These are phyloP conservation scores for Penicillium crystallinum DNA, from an alignment of 495 filamentous ascomycete species.

Conservation along the genomic window DNA sequence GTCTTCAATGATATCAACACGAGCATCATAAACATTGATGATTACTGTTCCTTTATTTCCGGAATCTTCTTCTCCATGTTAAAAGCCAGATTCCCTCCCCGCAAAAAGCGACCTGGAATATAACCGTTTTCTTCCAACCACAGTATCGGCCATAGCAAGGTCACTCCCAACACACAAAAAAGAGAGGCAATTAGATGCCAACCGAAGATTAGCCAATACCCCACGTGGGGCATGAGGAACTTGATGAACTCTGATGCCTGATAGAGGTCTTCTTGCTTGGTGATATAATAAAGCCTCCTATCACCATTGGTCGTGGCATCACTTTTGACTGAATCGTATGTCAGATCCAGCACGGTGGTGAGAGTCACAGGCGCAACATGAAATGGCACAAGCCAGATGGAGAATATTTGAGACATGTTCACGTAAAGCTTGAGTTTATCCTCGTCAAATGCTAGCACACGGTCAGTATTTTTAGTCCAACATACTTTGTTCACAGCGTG, in stretches of 20 bases:
- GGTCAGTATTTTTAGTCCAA: not conserved
- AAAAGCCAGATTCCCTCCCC: constrained; percentile 26
- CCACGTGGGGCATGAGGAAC: constrained; percentile 48
- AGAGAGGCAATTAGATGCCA: constrained; percentile 60
- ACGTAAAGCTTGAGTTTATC: constrained; percentile 61
- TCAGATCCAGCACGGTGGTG: constrained; percentile 66
- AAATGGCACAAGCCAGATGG: constrained; percentile 71
- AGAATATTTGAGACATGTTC: constrained; percentile 64
- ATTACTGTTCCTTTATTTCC: constrained; percentile 24
- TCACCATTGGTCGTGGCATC: constrained; percentile 23
- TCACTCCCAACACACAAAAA: constrained; percentile 55
- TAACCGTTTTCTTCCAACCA: constrained; percentile 42
- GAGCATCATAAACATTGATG: not conserved
- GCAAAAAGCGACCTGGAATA: constrained; percentile 17
- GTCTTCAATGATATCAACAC: not conserved
- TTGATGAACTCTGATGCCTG: constrained; percentile 73
- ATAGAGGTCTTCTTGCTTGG: constrained; percentile 75
- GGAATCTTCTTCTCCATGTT: constrained; percentile 20
- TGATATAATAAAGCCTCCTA: constrained; percentile 57
- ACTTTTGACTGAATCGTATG: constrained; percentile 17
- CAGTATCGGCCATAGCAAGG: constrained; percentile 48
- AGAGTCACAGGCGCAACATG: constrained; percentile 61
- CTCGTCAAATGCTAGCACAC: constrained; percentile 58
- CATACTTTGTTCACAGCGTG: no score
- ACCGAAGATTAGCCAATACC: constrained; percentile 42